Evolutionary conservation across 495 filamentous ascomycete genomes (phyloP), one percentile per base, ranked within the genome.

Genomic region (Lineolata rhizophorae): DNA sequence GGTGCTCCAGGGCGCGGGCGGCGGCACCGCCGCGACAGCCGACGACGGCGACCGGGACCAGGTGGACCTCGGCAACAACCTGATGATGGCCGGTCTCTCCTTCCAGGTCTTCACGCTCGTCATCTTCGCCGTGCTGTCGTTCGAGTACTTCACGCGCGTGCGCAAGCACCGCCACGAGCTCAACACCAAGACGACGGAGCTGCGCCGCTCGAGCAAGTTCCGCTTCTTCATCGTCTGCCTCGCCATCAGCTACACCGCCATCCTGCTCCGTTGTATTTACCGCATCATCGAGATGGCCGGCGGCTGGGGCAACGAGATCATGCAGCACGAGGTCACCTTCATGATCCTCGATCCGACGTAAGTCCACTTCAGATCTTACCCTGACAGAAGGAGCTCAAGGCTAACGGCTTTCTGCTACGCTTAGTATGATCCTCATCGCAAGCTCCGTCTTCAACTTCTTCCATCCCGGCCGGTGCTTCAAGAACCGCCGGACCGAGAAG

Each of bases 241-340:
- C 24, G 37, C 55, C 4, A 50, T 62, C 19, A 70, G 72, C 8
- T 79, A 67, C 42, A 17, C 60, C 10, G 65, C 62, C 5, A 67
- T 78, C 20, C 43, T 77, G 43, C 61, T 69, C 20, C 55, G 72
- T 35, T 80, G 73, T 43, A 63, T 76, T 31, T 76, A 76, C 42
- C 67, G 72, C 9, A 21, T 76, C 27, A 63, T 64, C 0, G 67
- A 73, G 47, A 72, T 76, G 65, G 61, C 64, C 3, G 70, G 67
- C 6, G 73, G 73, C 8, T 79, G 71, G 70, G 66, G 67, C 3
- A 72, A 65, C 44, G 43, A 56, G 0, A 57, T 75, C 39, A 77
- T 76, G 71, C 68, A 66, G 40, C 62, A 71, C 37, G 65, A 77
- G 49, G 41, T 55, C 15, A 61, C 64, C 12, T 76, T 77, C 42